phyloP scores from a whole-genome alignment of 83 land plant species.

The Larix sibirica region DNA sequence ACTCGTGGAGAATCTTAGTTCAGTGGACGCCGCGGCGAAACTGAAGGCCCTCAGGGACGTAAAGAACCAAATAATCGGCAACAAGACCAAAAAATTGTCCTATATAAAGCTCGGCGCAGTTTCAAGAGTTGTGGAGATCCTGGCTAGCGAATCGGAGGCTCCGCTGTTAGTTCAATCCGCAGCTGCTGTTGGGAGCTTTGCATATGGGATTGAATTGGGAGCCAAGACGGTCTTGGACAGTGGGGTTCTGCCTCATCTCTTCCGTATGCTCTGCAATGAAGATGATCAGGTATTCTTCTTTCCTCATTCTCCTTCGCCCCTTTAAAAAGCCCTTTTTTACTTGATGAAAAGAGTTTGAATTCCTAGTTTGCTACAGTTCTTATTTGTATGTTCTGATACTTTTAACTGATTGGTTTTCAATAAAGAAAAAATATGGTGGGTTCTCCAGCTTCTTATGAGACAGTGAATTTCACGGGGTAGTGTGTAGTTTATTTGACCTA shows the following conservation, averaged over 20 bases:
- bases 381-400: no score
- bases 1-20: constrained; percentile 62
- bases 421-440: no score
- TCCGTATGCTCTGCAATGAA: constrained; percentile 49
- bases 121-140: constrained; percentile 70
- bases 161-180: constrained; percentile 78
- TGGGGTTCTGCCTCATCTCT: constrained; percentile 77
- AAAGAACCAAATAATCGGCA: constrained; percentile 97
- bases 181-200: constrained; percentile 92
- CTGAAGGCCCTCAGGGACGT: constrained; percentile 81
- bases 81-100: constrained; percentile 87
- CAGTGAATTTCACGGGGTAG: no score
- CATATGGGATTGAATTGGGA: constrained; percentile 86
- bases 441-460: no score
- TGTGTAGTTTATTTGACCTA: no score
- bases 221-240: constrained; percentile 78
- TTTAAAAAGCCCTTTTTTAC: no score
- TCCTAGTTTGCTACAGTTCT: no score
- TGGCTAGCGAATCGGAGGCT: constrained; percentile 46
- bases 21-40: constrained; percentile 41
- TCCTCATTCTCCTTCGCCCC: no score
- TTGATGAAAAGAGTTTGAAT: no score
- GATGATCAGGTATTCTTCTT: constrained; percentile 58
- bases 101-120: constrained; percentile 89
- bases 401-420: no score